Base-by-base conservation (phyloP, 345 rosid species). In the Brassica juncea region DNA sequence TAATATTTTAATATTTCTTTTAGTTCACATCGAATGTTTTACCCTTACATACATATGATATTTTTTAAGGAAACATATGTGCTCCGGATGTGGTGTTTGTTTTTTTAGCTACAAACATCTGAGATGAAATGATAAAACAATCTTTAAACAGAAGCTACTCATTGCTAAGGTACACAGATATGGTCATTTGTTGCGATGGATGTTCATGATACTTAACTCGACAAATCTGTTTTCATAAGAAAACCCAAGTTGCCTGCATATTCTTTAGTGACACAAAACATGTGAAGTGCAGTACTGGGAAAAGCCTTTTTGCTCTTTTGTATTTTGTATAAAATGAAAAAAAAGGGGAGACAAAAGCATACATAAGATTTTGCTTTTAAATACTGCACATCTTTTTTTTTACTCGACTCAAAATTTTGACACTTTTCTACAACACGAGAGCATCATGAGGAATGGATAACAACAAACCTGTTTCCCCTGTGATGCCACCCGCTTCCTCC, bases 371-470 rank as follows among this genome's bases (percentile, higher is more conserved):
- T 6, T 6, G 8, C 8, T 35, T 35, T 35, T 1, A 34, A 60
- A 61, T 64, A 55, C 76, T 75, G 75, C 80, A 75, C 79, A 80
- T 54, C 79, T 44, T 78, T 68, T 61, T 61, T 73, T 74, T 60
- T 37, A 3, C 74, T 55, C 30, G 57, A 64, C 61, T 70, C 57
- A 68, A 79, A 66, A 70, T 70, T 68, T 27, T 39, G 74, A 73
- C 57, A 73, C 74, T 73, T 79, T 73, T 79, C 78, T 73, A 74
- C 75, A 80, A 80, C 75, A 80, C 75, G 14, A 12, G 63, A 70
- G 80, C 68, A 80, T 71, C 76, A 71, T 15, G 80, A 65, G 69
- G 55, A 70, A 28, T 28, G 30, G 30, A 28, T 28, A 0, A 28
- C 30, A 28, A 65, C 79, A 70, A 70, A 80, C 83, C 83, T 75